Conservation (phyloP, 768 basidiomycete genomes). For the Fibroporia radiculosa region DNA sequence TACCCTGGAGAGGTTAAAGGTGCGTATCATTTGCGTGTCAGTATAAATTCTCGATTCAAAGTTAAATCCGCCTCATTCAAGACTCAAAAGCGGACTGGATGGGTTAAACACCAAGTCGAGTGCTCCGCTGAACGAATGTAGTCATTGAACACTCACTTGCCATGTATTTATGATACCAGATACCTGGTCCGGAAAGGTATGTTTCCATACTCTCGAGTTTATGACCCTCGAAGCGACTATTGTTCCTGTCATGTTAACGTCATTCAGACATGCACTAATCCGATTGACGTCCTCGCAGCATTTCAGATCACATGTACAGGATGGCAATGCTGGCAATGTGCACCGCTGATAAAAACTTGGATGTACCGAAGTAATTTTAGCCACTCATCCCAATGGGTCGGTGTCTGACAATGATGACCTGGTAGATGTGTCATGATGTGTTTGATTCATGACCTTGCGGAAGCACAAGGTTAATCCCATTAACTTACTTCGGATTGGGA, state of each 20-base stretch:
- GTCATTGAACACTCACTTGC: neutral
- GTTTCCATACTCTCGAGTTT: neutral
- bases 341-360: slow-evolving; percentile 62
- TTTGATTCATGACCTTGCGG: slow-evolving; percentile 91
- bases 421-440: slow-evolving; percentile 81
- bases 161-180: slow-evolving; percentile 46
- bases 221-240: neutral
- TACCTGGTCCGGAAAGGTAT: slow-evolving; percentile 80
- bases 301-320: slow-evolving; percentile 95
- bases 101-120: slow-evolving; percentile 76
- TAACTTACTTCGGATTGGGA: neutral
- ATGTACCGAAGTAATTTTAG: slow-evolving; percentile 57
- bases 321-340: slow-evolving; percentile 96
- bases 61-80: slow-evolving; percentile 20
- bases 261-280: neutral
- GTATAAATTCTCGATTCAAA: neutral
- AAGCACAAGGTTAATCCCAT: slow-evolving; percentile 81
- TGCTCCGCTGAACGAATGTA: neutral
- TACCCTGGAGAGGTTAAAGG: slow-evolving; percentile 83
- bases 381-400: no score
- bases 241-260: neutral
- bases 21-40: slow-evolving; percentile 26
- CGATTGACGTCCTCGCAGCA: slow-evolving; percentile 34
- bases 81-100: slow-evolving; percentile 95
- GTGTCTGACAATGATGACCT: no score